These are phyloP conservation scores for Hamamelis virginiana DNA, from an alignment of 164 flowering plant genomes.

Conservation along the genomic window DNA sequence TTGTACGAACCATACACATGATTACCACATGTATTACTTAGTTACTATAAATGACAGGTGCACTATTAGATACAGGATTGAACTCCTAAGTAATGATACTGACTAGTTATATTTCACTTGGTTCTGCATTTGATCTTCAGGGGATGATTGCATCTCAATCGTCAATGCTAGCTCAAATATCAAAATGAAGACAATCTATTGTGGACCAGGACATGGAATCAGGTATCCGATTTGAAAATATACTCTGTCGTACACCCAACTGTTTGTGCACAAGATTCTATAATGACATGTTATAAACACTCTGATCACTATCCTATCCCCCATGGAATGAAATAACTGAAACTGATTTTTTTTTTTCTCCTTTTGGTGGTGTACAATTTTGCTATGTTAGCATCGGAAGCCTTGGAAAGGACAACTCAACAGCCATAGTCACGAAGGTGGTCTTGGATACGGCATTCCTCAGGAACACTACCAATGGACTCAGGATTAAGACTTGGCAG, in stretches of 20 bases:
- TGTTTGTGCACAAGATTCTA: not conserved
- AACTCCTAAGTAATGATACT: not conserved
- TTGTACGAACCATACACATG: too few relatives aligned
- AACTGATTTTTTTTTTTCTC: not conserved
- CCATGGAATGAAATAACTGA: not conserved
- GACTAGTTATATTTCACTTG: not conserved
- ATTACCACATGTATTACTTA: not conserved
- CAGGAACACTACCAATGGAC: conserved; percentile 70
- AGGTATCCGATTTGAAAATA: conserved; percentile 43
- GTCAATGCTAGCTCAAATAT: conserved; percentile 77
- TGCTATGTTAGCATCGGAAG: conserved; percentile 81
- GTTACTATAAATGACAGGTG: not conserved
- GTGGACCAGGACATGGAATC: conserved; percentile 95
- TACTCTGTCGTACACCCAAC: not conserved
- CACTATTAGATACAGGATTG: not conserved
- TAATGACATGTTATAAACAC: not conserved
- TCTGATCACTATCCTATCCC: not conserved
- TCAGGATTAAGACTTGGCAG: conserved; percentile 99
- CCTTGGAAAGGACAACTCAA: conserved; percentile 86
- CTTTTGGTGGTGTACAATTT: conserved; percentile 1
- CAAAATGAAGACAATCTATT: conserved; percentile 73
- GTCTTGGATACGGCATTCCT: conserved; percentile 73
- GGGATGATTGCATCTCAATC: conserved; percentile 89
- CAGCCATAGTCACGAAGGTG: conserved; percentile 63
- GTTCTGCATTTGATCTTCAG: conserved; percentile 30